These are phyloP conservation scores for Citrus mangshanensis DNA, from an alignment of 345 rosid genomes.

Conservation along the genomic window DNA sequence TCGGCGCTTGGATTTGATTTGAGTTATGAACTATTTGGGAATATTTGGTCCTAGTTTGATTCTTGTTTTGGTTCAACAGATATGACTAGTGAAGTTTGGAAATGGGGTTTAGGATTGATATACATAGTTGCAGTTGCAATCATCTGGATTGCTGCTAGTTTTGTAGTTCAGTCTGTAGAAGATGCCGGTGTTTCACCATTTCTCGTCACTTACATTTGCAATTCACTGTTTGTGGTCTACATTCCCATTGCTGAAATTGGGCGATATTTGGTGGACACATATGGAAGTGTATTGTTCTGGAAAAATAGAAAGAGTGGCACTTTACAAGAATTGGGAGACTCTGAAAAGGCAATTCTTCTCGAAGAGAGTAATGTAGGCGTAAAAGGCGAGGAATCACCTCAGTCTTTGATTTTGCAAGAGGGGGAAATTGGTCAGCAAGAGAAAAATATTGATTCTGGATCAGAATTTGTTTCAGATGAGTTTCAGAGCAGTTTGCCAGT, in stretches of 20 bases:
- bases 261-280: conserved; percentile 65
- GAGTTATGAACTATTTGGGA: conserved; percentile 16
- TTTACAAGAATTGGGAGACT: conserved; percentile 44
- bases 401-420: conserved; percentile 31
- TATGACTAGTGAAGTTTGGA: conserved; percentile 60
- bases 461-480: conserved; percentile 30
- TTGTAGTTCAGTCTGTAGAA: conserved; percentile 88
- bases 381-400: conserved; percentile 22
- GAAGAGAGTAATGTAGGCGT: conserved; percentile 35
- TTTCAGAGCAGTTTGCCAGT: conserved; percentile 21
- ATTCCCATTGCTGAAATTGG: conserved; percentile 75
- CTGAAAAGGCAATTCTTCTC: conserved; percentile 74
- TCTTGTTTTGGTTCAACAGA: conserved; percentile 23
- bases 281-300: conserved; percentile 70
- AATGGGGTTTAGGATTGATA: conserved; percentile 71
- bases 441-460: conserved; percentile 24
- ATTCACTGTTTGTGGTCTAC: conserved; percentile 78
- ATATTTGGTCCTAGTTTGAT: not conserved
- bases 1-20: conserved; percentile 1
- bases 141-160: conserved; percentile 96
- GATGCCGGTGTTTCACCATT: conserved; percentile 92
- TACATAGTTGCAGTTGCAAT: conserved; percentile 81
- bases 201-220: conserved; percentile 89
- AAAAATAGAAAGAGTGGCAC: conserved; percentile 36
- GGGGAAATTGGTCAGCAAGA: conserved; percentile 31